phyloP scores from a whole-genome alignment of 257 asterid genomes.

The Solanum lignicaule region DNA sequence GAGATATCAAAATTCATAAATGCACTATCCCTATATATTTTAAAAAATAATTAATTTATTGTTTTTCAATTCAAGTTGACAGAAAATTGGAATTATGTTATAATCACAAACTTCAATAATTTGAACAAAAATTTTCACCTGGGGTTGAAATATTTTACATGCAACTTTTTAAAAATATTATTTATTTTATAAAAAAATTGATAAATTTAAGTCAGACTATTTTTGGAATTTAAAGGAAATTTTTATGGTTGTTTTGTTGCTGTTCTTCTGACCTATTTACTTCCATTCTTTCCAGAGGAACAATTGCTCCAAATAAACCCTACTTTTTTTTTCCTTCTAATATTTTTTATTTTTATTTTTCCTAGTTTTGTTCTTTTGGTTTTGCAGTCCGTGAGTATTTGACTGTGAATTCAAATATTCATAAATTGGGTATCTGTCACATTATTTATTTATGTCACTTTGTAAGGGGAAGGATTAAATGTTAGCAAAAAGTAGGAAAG shows the following conservation, averaged over 20 bases:
- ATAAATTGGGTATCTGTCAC: background rate
- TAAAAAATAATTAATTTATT: background rate
- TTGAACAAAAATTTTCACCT: background rate
- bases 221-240: background rate
- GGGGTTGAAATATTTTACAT: background rate
- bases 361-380: background rate
- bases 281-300: background rate
- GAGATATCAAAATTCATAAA: too few relatives aligned
- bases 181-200: background rate
- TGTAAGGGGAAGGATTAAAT: background rate
- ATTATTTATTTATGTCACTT: background rate
- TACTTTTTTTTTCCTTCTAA: background rate
- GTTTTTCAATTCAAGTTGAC: background rate
- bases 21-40: background rate
- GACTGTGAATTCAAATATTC: background rate
- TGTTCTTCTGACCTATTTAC: background rate
- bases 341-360: background rate
- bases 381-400: background rate
- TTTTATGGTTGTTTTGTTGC: background rate
- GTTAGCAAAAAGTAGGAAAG: background rate
- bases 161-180: background rate
- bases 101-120: background rate
- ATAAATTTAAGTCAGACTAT: background rate
- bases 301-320: background rate
- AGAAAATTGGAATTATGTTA: background rate